Percentiles rank a stretch among this genome's conserved stretches.
phyloP scores from a whole-genome alignment of 768 basidiomycete species.

The Boletus reticulatus region DNA sequence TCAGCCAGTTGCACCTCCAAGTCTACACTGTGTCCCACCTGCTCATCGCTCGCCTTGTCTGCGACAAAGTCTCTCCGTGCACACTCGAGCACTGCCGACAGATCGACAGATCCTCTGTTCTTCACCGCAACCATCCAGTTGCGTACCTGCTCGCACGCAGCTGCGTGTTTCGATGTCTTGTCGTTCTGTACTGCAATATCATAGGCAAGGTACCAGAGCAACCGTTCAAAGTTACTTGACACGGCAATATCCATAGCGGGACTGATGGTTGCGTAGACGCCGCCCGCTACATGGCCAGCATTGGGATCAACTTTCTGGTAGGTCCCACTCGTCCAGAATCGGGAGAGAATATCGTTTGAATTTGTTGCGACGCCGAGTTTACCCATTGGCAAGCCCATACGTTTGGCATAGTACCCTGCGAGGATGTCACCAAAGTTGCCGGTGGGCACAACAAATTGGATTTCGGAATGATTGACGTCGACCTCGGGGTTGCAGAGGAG shows the following conservation, averaged over 20 bases:
- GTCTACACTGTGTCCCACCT: conserved; percentile 47
- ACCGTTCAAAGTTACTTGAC: conserved; percentile 95
- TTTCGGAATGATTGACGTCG: conserved; percentile 39
- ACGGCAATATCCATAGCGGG: conserved; percentile 99
- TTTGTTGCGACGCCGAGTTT: conserved; percentile 93
- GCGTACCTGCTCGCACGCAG: conserved; percentile 62
- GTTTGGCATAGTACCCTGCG: conserved; percentile 95
- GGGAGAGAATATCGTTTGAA: conserved; percentile 92
- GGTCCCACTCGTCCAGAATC: conserved; percentile 89
- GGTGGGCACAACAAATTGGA: conserved; percentile 95
- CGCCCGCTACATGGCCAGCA: conserved; percentile 33
- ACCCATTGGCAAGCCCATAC: conserved; percentile 89
- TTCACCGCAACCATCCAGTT: conserved; percentile 91
- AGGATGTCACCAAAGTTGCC: conserved; percentile 98
- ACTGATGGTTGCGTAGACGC: conserved; percentile 86
- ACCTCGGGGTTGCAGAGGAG: conserved; percentile 52
- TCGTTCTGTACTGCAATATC: conserved; percentile 48
- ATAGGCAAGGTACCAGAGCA: conserved; percentile 92
- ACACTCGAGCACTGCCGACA: conserved; percentile 59
- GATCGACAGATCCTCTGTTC: conserved; percentile 74
- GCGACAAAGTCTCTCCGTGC: conserved; percentile 87
- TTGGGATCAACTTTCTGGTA: conserved; percentile 82
- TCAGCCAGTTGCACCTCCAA: background rate
- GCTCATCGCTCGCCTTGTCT: conserved; percentile 77
- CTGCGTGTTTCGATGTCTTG: conserved; percentile 29